Evolutionary conservation across 345 rosid species (phyloP).

Genomic region (Heritiera littoralis): DNA sequence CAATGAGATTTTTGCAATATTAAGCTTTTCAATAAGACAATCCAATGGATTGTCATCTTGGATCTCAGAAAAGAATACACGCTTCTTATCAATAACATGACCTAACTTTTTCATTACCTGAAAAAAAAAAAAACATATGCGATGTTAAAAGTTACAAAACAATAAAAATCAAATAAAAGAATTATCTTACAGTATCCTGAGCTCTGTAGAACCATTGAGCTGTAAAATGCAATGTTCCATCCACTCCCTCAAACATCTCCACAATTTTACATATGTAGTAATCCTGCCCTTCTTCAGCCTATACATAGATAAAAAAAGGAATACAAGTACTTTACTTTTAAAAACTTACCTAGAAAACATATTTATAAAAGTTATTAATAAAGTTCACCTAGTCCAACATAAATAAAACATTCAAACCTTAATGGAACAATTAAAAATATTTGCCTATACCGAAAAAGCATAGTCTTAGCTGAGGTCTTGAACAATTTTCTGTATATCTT

Average conservation of each 20-base stretch:
- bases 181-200: conserved; percentile 59
- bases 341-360: not conserved
- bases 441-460: not conserved
- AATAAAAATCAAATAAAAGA: not conserved
- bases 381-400: not conserved
- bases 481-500: not conserved
- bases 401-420: not conserved
- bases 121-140: not conserved
- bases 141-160: not conserved
- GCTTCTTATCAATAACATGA: conserved; percentile 35
- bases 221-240: conserved; percentile 45
- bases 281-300: conserved; percentile 55
- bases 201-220: conserved; percentile 86
- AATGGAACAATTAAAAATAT: not conserved
- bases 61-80: conserved; percentile 65
- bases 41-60: conserved; percentile 53
- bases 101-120: conserved; percentile 49
- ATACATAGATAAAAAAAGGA: not conserved
- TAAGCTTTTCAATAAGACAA: conserved; percentile 48
- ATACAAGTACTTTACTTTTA: not conserved
- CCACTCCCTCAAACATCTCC: conserved; percentile 61
- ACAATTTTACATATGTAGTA: conserved; percentile 53
- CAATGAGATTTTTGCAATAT: conserved; percentile 45
- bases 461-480: not conserved
- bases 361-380: not conserved